Conservation (phyloP, 257 asterid species). For the Sherardia arvensis region DNA sequence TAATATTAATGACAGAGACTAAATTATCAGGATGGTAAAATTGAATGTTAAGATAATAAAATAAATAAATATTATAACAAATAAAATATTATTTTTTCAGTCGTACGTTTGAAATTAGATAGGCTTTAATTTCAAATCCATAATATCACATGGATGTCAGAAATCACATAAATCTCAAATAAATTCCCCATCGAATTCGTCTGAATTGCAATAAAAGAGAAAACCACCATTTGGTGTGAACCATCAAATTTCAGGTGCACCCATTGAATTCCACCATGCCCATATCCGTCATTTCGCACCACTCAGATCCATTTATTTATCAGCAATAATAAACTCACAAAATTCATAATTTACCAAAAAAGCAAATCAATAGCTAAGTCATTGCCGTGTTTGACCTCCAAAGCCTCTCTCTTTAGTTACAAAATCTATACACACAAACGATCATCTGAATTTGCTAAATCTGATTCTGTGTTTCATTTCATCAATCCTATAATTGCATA, state of each 20-base stretch:
- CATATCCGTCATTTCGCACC: slow-evolving; percentile 12
- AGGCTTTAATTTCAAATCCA: too few species aligned
- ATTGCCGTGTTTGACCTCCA: slow-evolving; percentile 81
- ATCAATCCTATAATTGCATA: neutral
- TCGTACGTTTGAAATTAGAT: neutral
- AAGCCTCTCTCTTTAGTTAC: slow-evolving; percentile 13
- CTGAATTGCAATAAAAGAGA: slow-evolving; percentile 12
- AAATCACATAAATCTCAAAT: neutral
- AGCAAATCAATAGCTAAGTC: slow-evolving; percentile 30
- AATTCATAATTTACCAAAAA: slow-evolving; percentile 18
- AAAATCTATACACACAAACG: slow-evolving; percentile 15
- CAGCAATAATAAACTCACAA: neutral
- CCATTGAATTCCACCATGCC: slow-evolving; percentile 1
- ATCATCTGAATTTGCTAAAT: neutral
- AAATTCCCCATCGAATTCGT: slow-evolving; percentile 6
- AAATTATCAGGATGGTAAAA: too few species aligned
- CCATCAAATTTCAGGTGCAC: slow-evolving; percentile 17
- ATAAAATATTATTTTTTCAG: too few species aligned
- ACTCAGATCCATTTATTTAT: neutral
- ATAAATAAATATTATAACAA: too few species aligned
- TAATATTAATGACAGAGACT: too few species aligned
- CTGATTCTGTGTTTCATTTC: neutral
- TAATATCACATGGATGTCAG: slow-evolving; percentile 5
- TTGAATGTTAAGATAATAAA: too few species aligned
- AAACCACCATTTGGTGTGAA: slow-evolving; percentile 13